Base-by-base conservation (phyloP, 768 basidiomycete species). In the Mycena leptocephala region DNA sequence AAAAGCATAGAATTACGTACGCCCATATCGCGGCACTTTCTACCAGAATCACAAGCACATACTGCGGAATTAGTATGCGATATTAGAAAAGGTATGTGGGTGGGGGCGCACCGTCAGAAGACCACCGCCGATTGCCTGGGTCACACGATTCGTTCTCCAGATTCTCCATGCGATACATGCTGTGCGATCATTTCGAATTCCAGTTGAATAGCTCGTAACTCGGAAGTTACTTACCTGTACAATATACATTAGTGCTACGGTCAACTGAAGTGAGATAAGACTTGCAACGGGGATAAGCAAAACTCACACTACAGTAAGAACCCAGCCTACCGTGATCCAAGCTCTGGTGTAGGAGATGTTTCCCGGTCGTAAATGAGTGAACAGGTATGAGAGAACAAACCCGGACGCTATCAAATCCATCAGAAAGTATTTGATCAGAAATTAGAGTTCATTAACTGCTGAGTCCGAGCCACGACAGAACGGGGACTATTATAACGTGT, bases 71-170 rank as follows among this genome's bases (percentile, higher is more conserved):
- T 18, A 56, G 55, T 56, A 56, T 56, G 28, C 14, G 55, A 24
- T 56, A 56, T 56, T 56, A 56, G 55, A 56, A 28, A 11, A 56
- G 28, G 55, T 56, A 28, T 56, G 28, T 56, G 55, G 55, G 28
- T 32, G 30, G 18, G 51, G 55, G 28, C 55, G 55, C 28, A 56
- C 55, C 55, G 28, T 56, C 55, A 56, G 55, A 56, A 56, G 55
- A 56, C 55, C 55, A 56, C 55, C 55, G 28, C 55, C 55, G 55
- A 59, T 11, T 59, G 58, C 22, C 58, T 59, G 58, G 58, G 58
- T 35, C 58, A 59, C 58, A n/a, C 58, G 58, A 59, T 59, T 59
- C 58, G 58, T 59, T 59, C 58, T 59, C 58, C 58, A 59, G 58
- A 59, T 59, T 59, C 8, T 59, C 58, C 58, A 59, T 59, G 58